Evolutionary conservation across 805 yeast genomes (phyloP).

Genomic region (Hemisphaericaspora nanyangensis): DNA sequence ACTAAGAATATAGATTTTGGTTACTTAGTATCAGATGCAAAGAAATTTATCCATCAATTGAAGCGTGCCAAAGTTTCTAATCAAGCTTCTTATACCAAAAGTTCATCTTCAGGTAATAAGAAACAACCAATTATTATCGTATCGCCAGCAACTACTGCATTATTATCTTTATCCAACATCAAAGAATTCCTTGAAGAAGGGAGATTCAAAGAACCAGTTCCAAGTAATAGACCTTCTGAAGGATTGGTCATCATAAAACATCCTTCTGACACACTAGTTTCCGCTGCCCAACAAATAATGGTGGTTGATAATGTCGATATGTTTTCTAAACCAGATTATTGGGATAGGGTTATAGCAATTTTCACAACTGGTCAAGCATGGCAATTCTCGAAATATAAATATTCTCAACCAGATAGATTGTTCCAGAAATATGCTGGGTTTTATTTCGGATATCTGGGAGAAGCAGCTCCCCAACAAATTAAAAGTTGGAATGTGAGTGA

Average conservation of each 20-base stretch:
- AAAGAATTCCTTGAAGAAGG: conserved; percentile 64
- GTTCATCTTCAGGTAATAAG: conserved; percentile 13
- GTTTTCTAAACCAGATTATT: conserved; percentile 85
- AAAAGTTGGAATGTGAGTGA: conserved; percentile 87
- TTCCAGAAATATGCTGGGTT: conserved; percentile 86
- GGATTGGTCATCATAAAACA: conserved; percentile 52
- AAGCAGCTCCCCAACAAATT: conserved; percentile 69
- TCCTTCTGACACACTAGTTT: conserved; percentile 46
- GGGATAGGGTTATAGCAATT: conserved; percentile 96
- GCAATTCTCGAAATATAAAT: conserved; percentile 89
- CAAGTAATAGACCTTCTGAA: conserved; percentile 25
- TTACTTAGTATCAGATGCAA: conserved; percentile 66
- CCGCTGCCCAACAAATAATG: conserved; percentile 60
- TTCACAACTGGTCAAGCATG: conserved; percentile 96
- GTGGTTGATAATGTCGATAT: conserved; percentile 86
- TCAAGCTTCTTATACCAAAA: conserved; percentile 4
- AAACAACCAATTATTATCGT: conserved; percentile 42
- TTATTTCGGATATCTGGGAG: conserved; percentile 72
- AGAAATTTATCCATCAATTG: conserved; percentile 50
- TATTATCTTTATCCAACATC: conserved; percentile 36
- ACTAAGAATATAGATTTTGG: conserved; percentile 62
- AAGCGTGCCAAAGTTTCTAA: conserved; percentile 26
- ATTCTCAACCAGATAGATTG: conserved; percentile 72
- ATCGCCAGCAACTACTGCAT: conserved; percentile 44
- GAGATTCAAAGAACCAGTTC: conserved; percentile 52